Conservation (phyloP, 2,329 filamentous ascomycete species). For the Claviceps cyperi region DNA sequence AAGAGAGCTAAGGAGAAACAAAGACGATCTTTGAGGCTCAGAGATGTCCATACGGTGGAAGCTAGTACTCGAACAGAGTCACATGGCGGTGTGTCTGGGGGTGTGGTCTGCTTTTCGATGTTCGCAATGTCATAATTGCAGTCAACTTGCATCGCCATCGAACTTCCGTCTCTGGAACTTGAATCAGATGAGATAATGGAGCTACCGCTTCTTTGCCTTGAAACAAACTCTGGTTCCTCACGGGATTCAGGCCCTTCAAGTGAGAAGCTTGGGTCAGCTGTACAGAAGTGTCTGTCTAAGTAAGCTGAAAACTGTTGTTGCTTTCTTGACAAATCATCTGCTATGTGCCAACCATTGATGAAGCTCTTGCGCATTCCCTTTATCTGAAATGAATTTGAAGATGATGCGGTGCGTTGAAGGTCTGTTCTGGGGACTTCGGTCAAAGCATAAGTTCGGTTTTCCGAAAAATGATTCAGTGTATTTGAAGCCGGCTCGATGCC, state of each 20-base stretch:
- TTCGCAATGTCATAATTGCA: background rate
- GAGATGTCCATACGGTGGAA: conserved; percentile 52
- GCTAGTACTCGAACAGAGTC: conserved; percentile 11
- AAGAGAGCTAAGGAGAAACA: conserved; percentile 46
- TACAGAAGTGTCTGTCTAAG: conserved; percentile 1
- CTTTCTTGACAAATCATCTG: background rate
- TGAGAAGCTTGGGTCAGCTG: background rate
- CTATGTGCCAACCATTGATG: conserved; percentile 24
- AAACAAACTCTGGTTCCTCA: background rate
- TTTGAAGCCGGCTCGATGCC: background rate
- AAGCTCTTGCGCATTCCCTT: conserved; percentile 35
- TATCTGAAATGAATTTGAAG: conserved; percentile 19
- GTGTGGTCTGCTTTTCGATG: background rate
- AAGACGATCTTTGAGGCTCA: conserved; percentile 36
- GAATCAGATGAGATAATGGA: background rate
- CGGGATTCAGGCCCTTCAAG: background rate
- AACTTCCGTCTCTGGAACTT: background rate
- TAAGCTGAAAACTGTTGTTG: conserved; percentile 4
- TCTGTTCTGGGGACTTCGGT: background rate
- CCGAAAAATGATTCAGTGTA: too few species aligned
- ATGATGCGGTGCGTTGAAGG: background rate
- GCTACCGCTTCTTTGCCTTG: background rate
- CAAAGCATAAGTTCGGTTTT: too few species aligned
- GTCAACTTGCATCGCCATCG: background rate
- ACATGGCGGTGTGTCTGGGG: background rate